Evolutionary conservation across 2,329 filamentous ascomycete genomes (phyloP).

Genomic region (Cladobotryum protrusum): DNA sequence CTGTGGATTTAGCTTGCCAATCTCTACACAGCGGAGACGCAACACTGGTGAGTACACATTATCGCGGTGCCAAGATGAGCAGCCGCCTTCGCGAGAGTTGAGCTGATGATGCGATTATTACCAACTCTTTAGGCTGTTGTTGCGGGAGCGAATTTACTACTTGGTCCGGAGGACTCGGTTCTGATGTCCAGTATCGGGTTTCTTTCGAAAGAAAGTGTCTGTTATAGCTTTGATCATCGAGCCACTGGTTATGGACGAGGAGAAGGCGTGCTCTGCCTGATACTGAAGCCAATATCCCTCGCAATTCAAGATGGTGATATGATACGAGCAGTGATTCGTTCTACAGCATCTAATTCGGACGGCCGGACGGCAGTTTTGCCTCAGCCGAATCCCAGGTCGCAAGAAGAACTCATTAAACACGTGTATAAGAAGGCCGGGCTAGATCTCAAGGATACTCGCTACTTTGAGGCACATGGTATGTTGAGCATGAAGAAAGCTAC

Average conservation of each 20-base stretch:
- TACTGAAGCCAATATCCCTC: constrained; percentile 43
- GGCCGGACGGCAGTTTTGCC: constrained; percentile 37
- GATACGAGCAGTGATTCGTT: constrained; percentile 32
- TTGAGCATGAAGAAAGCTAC: no score
- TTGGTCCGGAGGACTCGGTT: constrained; percentile 13
- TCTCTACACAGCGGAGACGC: constrained; percentile 34
- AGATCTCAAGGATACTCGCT: constrained; percentile 15
- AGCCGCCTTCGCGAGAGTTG: no score
- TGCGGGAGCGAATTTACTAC: constrained; percentile 18
- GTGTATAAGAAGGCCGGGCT: constrained; percentile 22
- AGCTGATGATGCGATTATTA: no score
- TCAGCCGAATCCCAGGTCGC: constrained; percentile 27
- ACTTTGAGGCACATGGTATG: constrained; percentile 17
- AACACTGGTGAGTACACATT: background rate
- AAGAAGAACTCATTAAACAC: constrained; percentile 25
- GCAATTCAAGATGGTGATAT: constrained; percentile 38
- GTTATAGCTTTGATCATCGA: constrained; percentile 25
- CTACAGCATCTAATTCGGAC: constrained; percentile 31
- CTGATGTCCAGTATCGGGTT: constrained; percentile 13
- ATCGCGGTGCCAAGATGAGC: no score
- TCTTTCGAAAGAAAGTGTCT: constrained; percentile 21
- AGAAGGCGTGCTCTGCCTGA: constrained; percentile 34
- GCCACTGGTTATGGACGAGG: constrained; percentile 27
- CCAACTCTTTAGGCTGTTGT: constrained; percentile 19
- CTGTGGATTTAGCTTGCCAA: constrained; percentile 30